phyloP scores from a whole-genome alignment of 2,329 filamentous ascomycete species.

The Ophiosphaerella herpotricha region DNA sequence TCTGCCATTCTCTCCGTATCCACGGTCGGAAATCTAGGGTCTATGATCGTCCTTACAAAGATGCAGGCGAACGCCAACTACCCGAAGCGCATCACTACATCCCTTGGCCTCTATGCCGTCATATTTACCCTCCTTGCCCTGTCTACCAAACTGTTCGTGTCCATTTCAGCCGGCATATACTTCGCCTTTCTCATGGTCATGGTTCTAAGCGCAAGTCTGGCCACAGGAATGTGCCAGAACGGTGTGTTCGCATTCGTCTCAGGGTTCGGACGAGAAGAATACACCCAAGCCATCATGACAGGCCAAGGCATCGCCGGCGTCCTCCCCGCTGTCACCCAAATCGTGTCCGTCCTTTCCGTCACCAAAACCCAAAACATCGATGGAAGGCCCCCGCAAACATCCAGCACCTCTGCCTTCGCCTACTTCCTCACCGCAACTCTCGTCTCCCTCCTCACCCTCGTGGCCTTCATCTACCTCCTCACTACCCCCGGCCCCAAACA shows the following conservation, averaged over 20 bases:
- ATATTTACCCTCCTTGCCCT: slow-evolving; percentile 78
- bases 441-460: slow-evolving; percentile 71
- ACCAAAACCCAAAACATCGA: slow-evolving; percentile 50
- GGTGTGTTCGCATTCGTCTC: slow-evolving; percentile 90
- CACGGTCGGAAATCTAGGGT: slow-evolving; percentile 77
- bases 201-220: slow-evolving; percentile 78
- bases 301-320: slow-evolving; percentile 93
- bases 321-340: slow-evolving; percentile 83
- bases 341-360: slow-evolving; percentile 76
- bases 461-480: slow-evolving; percentile 76
- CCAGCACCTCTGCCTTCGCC: slow-evolving; percentile 75
- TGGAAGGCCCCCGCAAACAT: slow-evolving; percentile 41
- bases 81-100: slow-evolving; percentile 78
- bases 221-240: slow-evolving; percentile 87
- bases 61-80: slow-evolving; percentile 85
- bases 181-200: slow-evolving; percentile 81
- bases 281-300: slow-evolving; percentile 95
- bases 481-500: slow-evolving; percentile 52
- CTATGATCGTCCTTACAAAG: slow-evolving; percentile 77
- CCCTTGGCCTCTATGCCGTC: slow-evolving; percentile 75
- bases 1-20: slow-evolving; percentile 86
- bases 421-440: slow-evolving; percentile 89
- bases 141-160: slow-evolving; percentile 73
- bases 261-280: slow-evolving; percentile 82
- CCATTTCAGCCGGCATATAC: slow-evolving; percentile 67